Percentiles rank a stretch among this genome's conserved stretches.
Evolutionary conservation across 768 basidiomycete species (phyloP).

Genomic region (Lactifluus echinatus): DNA sequence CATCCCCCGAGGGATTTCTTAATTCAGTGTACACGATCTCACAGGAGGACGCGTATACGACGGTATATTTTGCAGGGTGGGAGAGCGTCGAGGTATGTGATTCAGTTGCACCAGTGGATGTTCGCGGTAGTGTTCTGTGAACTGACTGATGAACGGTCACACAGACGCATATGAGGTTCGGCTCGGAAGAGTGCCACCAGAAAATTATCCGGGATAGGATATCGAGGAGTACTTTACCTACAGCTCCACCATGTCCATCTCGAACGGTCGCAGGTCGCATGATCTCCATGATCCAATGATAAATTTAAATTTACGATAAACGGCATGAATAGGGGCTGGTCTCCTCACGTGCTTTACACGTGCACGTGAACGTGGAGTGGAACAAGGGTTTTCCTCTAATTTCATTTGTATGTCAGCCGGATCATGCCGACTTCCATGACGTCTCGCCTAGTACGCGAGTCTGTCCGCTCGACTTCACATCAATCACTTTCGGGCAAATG

Average conservation of each 20-base stretch:
- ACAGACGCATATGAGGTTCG: background rate
- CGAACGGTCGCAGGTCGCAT: background rate
- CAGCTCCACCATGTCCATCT: background rate
- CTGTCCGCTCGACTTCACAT: no score
- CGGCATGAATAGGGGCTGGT: no score
- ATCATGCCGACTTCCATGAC: no score
- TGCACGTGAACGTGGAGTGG: no score
- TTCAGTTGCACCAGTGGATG: background rate
- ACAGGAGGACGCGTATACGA: background rate
- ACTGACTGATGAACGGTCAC: background rate
- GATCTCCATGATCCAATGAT: background rate
- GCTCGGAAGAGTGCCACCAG: background rate
- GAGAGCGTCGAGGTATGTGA: background rate
- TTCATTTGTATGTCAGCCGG: no score
- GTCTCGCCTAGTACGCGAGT: no score
- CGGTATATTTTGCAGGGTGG: background rate
- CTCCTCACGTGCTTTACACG: no score
- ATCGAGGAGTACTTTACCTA: background rate
- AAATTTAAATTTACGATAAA: no score
- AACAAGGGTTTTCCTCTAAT: no score
- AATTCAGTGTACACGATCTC: background rate
- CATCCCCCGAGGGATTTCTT: background rate
- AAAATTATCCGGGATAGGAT: background rate
- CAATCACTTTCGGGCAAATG: no score
- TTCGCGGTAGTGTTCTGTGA: background rate